Evolutionary conservation across 495 filamentous ascomycete species (phyloP).

Genomic region (Trichocladium antarcticum): DNA sequence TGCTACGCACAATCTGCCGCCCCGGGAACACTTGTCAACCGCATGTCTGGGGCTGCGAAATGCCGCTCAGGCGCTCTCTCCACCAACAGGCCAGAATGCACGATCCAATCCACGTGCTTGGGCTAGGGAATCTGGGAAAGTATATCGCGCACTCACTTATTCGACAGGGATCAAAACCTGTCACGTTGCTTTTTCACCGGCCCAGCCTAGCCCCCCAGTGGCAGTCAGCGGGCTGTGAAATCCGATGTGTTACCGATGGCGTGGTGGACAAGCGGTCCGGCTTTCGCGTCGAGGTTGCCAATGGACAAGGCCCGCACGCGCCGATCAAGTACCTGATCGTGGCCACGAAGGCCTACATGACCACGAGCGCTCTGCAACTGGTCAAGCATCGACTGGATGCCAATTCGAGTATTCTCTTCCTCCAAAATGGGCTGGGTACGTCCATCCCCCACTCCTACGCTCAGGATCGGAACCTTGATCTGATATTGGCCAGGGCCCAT

Average conservation of each 20-base stretch:
- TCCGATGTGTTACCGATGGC: slow-evolving; percentile 17
- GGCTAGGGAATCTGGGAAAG: slow-evolving; percentile 45
- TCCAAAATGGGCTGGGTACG: slow-evolving; percentile 72
- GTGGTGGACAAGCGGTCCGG: slow-evolving; percentile 23
- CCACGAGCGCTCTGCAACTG: slow-evolving; percentile 42
- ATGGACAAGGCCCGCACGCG: too few species aligned
- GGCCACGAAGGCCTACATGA: slow-evolving; percentile 51
- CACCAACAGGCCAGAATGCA: background rate
- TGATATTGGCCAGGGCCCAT: slow-evolving; percentile 18
- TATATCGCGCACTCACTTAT: slow-evolving; percentile 29
- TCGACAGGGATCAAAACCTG: slow-evolving; percentile 6
- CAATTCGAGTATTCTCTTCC: slow-evolving; percentile 54
- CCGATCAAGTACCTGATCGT: slow-evolving; percentile 56
- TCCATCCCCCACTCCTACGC: background rate
- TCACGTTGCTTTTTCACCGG: slow-evolving; percentile 34
- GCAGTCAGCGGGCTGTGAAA: slow-evolving; percentile 8
- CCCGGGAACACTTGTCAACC: too few species aligned
- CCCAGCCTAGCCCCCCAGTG: slow-evolving; percentile 22
- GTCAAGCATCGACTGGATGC: slow-evolving; percentile 48
- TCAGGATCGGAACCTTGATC: background rate
- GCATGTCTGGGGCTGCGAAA: too few species aligned
- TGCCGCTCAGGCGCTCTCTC: too few species aligned
- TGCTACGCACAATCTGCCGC: too few species aligned
- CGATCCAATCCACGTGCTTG: slow-evolving; percentile 34
- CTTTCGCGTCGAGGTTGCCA: slow-evolving; percentile 9